Evolutionary conservation across 148 eudicot genomes (phyloP), one percentile per base, ranked within the genome.

Genomic region (Salicornia ramosissima): DNA sequence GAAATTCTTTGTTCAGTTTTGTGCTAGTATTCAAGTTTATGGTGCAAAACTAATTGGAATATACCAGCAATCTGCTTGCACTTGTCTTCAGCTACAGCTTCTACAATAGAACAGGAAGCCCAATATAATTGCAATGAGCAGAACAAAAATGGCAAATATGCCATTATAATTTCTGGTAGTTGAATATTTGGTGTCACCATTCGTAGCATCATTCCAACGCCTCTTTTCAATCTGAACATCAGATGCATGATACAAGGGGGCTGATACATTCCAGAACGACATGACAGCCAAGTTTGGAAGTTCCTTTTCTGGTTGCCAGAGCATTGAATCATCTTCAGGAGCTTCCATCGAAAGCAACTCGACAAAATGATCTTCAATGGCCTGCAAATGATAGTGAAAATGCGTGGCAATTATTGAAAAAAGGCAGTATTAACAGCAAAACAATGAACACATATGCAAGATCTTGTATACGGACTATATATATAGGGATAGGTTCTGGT

Each of bases 271-370:
- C 86, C 88, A 88, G 62, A 94, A 90, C 24, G 97, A 77, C 67
- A 71, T 77, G 12, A 76, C 54, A 39, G 76, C 68, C 72, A 80
- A 73, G 31, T 69, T 77, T 22, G 77, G 81, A 56, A 82, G 77
- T 53, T 81, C 86, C 40, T 65, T 70, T 77, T 92, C 97, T 25
- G 82, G 88, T 77, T 89, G 90, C 80, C 87, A 61, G 25, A 92
- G 74, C 26, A 67, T 75, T 11, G 86, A 83, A 47, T 49, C 65
- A 70, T 84, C 89, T 47, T 74, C 64, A 30, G 96, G 88, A 67
- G 86, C 77, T 68, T 87, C 91, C 83, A 86, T 75, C 0, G 91
- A 83, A 77, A 89, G 84, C 80, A 92, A 73, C 82, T 92, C 97
- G 1, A 80, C 84, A 72, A 83, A 84, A 74, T 86, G 92, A 73